Evolutionary conservation across 306 rosid species (phyloP), one percentile per base, ranked within the genome.

Genomic region (Sindora glabra): DNA sequence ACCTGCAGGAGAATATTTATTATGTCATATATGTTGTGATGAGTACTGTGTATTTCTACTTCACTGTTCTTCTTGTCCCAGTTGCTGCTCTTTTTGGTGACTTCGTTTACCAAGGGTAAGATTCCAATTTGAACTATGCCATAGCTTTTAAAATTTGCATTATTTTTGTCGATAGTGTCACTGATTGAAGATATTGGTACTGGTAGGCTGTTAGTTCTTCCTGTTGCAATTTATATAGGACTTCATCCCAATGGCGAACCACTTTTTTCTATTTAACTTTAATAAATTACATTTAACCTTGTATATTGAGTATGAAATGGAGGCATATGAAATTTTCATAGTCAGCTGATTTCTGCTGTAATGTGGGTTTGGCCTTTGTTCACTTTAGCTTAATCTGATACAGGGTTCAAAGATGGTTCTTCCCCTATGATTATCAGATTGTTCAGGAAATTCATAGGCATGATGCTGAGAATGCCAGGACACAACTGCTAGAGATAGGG

Each of bases 361-460:
- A 19, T 21, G 45, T 10, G 48, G 63, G 0, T 19, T 6, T 48
- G 23, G 4, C 10, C 4, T 13, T 56, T 6, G n/a, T 13, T 23
- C n/a, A 57, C 19, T 14, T 38, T 2, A 23, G 22, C n/a, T 25
- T 39, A 32, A 14, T 24, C 36, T 57, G 24, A 24, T 14, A 17
- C 64, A 57, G 44, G 86, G 22, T 88, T 48, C 98, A 87, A 57
- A 79, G 98, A 79, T 85, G 98, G 98, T 83, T 92, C 82, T 81
- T 78, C 79, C 98, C 96, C 13, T 88, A 85, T 52, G 96, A 88
- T 74, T 92, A 88, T 80, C 95, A 92, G 79, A 83, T 92, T 37
- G 54, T 92, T 78, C 95, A 88, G 76, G 98, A 92, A 78, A 76
- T 85, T 46, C 92, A 92, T 64, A 77, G 74, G 70, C 69, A 92